Evolutionary conservation across 1,139 yeast species (phyloP).

Genomic region (Candida tetrigidarum): DNA sequence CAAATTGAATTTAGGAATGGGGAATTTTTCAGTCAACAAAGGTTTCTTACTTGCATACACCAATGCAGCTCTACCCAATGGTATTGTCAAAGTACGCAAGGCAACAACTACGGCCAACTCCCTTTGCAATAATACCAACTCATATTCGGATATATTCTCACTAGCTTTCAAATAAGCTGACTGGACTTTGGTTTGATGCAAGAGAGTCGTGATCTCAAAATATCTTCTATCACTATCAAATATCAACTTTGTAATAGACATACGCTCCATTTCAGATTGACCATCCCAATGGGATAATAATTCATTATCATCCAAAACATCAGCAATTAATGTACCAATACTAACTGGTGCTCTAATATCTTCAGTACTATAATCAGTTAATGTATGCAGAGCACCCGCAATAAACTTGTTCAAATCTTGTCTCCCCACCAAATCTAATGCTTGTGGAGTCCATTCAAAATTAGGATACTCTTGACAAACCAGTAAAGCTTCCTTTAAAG

Average conservation of each 20-base stretch:
- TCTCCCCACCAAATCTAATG: constrained; percentile 66
- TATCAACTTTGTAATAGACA: constrained; percentile 68
- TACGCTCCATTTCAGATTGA: constrained; percentile 66
- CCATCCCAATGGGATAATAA: constrained; percentile 65
- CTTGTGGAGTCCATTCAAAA: constrained; percentile 51
- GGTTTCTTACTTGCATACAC: constrained; percentile 77
- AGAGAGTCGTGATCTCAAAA: constrained; percentile 70
- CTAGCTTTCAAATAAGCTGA: constrained; percentile 44
- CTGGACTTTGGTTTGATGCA: constrained; percentile 75
- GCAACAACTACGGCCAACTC: constrained; percentile 67
- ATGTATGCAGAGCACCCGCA: not conserved
- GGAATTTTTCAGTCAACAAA: constrained; percentile 81
- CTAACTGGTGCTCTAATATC: constrained; percentile 35
- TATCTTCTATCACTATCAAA: constrained; percentile 82
- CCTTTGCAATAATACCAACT: constrained; percentile 60
- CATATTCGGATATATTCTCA: constrained; percentile 56
- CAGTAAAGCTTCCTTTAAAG: constrained; percentile 63
- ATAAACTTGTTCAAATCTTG: constrained; percentile 50
- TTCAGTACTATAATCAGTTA: constrained; percentile 7
- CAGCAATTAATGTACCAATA: constrained; percentile 50
- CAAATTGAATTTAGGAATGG: constrained; percentile 77
- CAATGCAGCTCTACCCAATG: constrained; percentile 77
- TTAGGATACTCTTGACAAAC: constrained; percentile 60
- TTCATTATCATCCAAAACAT: constrained; percentile 52
- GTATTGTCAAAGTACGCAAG: constrained; percentile 73